phyloP scores from a whole-genome alignment of 108 stramenopile genomes.

The Thalassiosira profunda region DNA sequence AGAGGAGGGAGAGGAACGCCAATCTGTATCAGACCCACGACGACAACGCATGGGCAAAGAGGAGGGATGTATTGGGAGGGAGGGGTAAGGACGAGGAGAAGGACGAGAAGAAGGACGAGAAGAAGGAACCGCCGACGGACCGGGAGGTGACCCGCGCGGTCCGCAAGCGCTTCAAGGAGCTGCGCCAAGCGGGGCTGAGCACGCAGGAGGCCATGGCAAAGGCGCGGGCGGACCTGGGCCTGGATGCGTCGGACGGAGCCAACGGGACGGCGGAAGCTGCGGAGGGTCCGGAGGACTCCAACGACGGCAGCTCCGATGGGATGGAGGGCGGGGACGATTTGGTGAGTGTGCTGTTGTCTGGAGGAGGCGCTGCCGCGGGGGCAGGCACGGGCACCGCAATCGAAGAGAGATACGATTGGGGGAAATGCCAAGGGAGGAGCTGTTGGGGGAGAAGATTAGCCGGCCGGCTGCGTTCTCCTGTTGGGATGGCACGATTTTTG shows the following conservation, averaged over 20 bases:
- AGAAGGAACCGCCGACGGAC: background rate
- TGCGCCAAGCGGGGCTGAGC: constrained; percentile 53
- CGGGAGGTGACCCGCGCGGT: constrained; percentile 19
- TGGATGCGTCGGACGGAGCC: background rate
- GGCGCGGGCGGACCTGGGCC: background rate
- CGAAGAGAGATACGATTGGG: background rate
- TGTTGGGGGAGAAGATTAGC: no score
- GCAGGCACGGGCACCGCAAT: background rate
- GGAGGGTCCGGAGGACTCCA: constrained; percentile 1
- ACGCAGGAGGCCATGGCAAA: constrained; percentile 4
- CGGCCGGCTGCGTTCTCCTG: no score
- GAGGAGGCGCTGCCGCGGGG: background rate
- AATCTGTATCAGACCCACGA: no score
- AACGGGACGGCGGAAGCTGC: background rate
- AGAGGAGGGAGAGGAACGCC: no score
- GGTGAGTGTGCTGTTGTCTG: no score
- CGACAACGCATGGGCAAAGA: no score
- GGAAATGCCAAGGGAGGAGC: background rate
- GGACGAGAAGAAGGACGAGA: background rate
- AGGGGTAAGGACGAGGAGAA: background rate
- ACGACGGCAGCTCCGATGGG: background rate
- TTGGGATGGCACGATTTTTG: background rate
- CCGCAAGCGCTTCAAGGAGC: constrained; percentile 60
- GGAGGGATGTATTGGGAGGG: no score
- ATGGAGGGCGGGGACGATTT: no score